Conservation (phyloP, 805 yeast species). For the Schizosaccharomyces osmophilus region DNA sequence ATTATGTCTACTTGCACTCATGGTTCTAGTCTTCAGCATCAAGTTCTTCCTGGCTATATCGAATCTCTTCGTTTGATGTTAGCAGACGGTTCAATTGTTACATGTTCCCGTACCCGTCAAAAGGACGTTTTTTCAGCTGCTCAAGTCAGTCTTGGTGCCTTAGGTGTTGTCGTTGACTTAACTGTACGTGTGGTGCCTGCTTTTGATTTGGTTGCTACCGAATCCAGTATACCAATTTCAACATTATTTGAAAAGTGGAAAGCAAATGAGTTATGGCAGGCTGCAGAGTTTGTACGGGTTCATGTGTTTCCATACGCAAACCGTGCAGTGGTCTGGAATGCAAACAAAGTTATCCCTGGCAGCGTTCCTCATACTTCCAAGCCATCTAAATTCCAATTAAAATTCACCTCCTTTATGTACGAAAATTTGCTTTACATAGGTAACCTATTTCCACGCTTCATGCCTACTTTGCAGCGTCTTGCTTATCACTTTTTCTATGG, state of each 20-base stretch:
- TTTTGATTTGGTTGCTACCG: conserved; percentile 55
- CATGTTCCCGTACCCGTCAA: conserved; percentile 40
- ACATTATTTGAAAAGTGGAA: conserved; percentile 30
- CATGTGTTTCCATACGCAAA: conserved; percentile 96
- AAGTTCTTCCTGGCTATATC: conserved; percentile 66
- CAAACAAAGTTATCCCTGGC: conserved; percentile 38
- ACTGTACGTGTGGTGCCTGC: conserved; percentile 67
- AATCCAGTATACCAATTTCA: conserved; percentile 59
- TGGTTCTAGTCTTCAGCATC: conserved; percentile 84
- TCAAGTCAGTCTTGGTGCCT: conserved; percentile 63
- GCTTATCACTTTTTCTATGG: conserved; percentile 74
- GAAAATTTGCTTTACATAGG: conserved; percentile 59
- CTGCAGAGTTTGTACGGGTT: conserved; percentile 70
- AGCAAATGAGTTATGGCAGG: conserved; percentile 67
- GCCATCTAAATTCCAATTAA: not conserved
- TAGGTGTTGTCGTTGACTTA: conserved; percentile 70
- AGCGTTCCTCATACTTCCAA: conserved; percentile 19
- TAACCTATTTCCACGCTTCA: conserved; percentile 42
- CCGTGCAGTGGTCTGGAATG: conserved; percentile 78
- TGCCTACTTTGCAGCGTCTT: conserved; percentile 67
- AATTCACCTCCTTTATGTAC: conserved; percentile 75
- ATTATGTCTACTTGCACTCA: conserved; percentile 90
- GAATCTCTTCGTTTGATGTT: conserved; percentile 54
- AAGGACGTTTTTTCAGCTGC: conserved; percentile 57
- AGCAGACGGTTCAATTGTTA: conserved; percentile 47